phyloP scores from a whole-genome alignment of 176 grass and related monocot species.

The Bromus sterilis region DNA sequence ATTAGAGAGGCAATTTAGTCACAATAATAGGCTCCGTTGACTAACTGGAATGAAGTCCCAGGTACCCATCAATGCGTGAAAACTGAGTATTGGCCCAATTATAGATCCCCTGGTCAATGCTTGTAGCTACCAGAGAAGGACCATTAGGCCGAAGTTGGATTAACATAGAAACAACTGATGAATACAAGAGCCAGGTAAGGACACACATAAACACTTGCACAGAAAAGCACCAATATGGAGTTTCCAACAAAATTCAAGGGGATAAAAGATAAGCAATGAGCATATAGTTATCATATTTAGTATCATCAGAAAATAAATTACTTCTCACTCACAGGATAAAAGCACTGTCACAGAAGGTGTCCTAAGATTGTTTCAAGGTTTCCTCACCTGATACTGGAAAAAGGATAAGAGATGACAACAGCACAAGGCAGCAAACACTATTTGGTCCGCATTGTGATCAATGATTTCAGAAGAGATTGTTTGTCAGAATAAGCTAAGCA shows the following conservation, averaged over 20 bases:
- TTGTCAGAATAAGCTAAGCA: constrained; percentile 12
- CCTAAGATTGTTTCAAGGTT: constrained; percentile 72
- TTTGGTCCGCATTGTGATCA: constrained; percentile 71
- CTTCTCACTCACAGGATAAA: constrained; percentile 64
- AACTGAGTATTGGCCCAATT: constrained; percentile 27
- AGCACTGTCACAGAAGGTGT: constrained; percentile 76
- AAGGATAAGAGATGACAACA: too few relatives aligned
- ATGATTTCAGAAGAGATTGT: constrained; percentile 81
- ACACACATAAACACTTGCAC: constrained; percentile 69
- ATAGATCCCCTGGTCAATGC: neutral
- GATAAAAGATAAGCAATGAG: neutral
- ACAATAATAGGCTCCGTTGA: constrained; percentile 75
- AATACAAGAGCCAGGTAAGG: neutral
- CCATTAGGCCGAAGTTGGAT: constrained; percentile 37
- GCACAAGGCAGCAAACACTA: too few relatives aligned
- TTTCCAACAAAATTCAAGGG: neutral
- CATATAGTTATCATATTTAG: neutral
- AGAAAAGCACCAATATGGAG: constrained; percentile 25
- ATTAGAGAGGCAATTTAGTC: constrained; percentile 29
- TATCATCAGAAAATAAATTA: constrained; percentile 64
- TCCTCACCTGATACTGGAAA: constrained; percentile 47
- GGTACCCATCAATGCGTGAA: constrained; percentile 73
- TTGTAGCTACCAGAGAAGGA: constrained; percentile 52
- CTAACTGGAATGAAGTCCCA: neutral
- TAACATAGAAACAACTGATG: rapidly evolving